Evolutionary conservation across 164 flowering plant genomes (phyloP).

Genomic region (Platanus orientalis): DNA sequence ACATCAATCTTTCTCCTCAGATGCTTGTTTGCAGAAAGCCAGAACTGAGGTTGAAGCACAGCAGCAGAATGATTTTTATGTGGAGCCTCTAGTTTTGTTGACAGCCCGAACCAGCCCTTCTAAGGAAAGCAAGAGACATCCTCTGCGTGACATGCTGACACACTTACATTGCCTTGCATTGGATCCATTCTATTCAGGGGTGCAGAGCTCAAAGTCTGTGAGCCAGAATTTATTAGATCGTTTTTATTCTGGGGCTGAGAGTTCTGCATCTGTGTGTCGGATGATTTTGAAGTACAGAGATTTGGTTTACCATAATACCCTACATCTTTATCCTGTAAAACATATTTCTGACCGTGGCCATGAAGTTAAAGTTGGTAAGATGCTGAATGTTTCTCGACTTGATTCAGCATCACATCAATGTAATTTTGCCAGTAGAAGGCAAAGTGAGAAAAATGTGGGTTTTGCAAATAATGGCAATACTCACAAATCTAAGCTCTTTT

Average conservation of each 20-base stretch:
- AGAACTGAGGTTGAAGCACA: too few relatives aligned
- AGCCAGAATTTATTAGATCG: constrained; percentile 20
- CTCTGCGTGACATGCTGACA: constrained; percentile 9
- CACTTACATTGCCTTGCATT: constrained; percentile 21
- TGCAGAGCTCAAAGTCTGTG: background rate
- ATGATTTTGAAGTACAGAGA: constrained; percentile 16
- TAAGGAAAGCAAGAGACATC: background rate
- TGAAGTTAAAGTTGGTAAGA: background rate
- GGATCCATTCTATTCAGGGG: constrained; percentile 22
- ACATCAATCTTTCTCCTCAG: constrained; percentile 1
- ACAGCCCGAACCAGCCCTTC: background rate
- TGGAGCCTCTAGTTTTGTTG: background rate
- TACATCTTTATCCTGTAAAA: background rate
- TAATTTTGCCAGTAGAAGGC: background rate
- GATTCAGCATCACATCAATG: background rate
- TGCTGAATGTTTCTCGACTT: background rate
- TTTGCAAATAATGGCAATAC: background rate
- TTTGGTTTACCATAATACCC: constrained; percentile 9
- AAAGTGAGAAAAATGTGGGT: background rate
- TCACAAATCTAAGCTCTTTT: background rate
- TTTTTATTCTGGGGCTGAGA: constrained; percentile 14
- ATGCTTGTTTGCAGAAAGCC: background rate
- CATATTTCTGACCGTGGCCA: background rate
- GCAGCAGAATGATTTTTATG: background rate
- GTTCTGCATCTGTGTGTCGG: background rate